Conservation (phyloP, 148 eudicot species). For the Rhododendron vialii region DNA sequence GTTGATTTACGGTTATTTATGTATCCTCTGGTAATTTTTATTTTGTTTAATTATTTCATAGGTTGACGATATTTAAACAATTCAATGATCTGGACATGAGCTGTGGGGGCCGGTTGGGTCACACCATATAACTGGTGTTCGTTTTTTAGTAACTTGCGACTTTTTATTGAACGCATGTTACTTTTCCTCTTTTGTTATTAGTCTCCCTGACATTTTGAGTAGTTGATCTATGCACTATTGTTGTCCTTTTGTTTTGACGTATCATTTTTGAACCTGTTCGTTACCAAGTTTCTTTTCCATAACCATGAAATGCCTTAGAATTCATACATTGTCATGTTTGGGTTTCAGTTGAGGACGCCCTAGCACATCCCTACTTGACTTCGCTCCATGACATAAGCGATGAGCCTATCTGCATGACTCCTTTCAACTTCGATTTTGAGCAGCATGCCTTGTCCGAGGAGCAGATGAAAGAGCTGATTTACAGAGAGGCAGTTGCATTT, state of each 20-base stretch:
- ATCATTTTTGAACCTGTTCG: neutral
- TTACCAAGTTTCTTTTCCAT: neutral
- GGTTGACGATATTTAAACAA: neutral
- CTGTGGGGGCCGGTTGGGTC: neutral
- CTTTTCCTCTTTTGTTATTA: neutral
- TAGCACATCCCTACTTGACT: slow-evolving; percentile 80
- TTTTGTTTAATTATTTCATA: neutral
- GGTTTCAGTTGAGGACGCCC: slow-evolving; percentile 83
- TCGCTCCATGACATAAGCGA: neutral
- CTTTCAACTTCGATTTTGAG: slow-evolving; percentile 56
- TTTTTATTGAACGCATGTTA: neutral
- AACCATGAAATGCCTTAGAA: neutral
- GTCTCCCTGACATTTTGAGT: neutral
- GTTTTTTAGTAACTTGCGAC: neutral
- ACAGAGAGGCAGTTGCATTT: slow-evolving; percentile 84
- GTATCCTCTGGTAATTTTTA: neutral
- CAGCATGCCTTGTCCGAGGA: slow-evolving; percentile 83
- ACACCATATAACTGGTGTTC: neutral
- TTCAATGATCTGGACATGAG: neutral
- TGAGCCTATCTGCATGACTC: slow-evolving; percentile 3
- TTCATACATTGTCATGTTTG: neutral
- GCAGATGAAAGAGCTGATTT: slow-evolving; percentile 92
- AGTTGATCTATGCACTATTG: neutral
- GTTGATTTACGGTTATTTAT: neutral
- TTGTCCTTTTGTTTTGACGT: neutral